phyloP scores from a whole-genome alignment of 2,329 filamentous ascomycete genomes.

The Blastomyces emzantsi region DNA sequence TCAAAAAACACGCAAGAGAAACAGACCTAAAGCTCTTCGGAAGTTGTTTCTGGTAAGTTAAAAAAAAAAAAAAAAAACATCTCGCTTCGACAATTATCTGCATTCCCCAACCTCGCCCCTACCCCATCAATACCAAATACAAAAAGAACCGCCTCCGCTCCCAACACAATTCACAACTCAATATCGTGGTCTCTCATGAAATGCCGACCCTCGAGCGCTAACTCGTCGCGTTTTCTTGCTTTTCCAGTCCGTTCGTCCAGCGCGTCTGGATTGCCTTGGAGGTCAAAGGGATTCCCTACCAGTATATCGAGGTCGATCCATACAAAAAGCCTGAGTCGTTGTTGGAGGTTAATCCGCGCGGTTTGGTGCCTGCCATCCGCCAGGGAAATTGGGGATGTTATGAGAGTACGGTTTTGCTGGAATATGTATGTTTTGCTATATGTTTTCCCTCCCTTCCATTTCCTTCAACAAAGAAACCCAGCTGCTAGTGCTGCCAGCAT shows the following conservation, averaged over 20 bases:
- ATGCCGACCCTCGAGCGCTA: conserved; percentile 10
- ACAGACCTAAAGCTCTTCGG: conserved; percentile 68
- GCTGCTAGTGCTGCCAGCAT: no score
- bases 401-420: conserved; percentile 72
- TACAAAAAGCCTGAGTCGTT: conserved; percentile 63
- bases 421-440: conserved; percentile 55
- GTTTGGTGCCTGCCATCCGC: conserved; percentile 64
- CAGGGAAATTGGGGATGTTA: conserved; percentile 76
- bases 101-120: neutral
- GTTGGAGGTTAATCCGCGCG: conserved; percentile 66
- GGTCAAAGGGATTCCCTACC: conserved; percentile 66
- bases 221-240: conserved; percentile 16
- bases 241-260: conserved; percentile 65
- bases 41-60: conserved; percentile 70
- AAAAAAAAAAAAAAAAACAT: neutral
- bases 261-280: conserved; percentile 85
- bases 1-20: conserved; percentile 60
- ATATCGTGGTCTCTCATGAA: neutral
- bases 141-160: neutral
- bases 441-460: neutral
- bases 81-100: neutral
- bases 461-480: no score
- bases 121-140: neutral
- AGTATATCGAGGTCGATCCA: conserved; percentile 79
- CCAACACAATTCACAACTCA: neutral